Base-by-base conservation (phyloP, 805 yeast species). In the Metschnikowia baotianmanensis region DNA sequence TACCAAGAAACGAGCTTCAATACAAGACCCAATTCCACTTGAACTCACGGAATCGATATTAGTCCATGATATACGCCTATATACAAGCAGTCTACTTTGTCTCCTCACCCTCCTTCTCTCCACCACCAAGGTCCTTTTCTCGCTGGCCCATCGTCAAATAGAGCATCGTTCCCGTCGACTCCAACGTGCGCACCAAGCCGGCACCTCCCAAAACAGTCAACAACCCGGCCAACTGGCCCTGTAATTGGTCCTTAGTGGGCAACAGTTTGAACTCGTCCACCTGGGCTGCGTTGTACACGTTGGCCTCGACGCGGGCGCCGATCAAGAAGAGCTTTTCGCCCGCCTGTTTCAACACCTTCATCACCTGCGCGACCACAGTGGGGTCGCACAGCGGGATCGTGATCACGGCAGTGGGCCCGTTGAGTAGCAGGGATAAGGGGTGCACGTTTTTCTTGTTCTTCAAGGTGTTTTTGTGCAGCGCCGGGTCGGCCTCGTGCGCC, bases 161-260 rank as follows among this genome's bases (percentile, higher is more conserved):
- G 52, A 90, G 74, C 43, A 69, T 65, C 48, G 79, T 78, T 12
- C 86, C 65, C n/a, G 86, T 70, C 15, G 83, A 60, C 64, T 84
- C 83, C 57, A 91, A 74, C 13, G 96, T 86, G 65, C 77, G 78
- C 10, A 85, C 95, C 58, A 91, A 74, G 9, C 95, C 95, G 32
- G 87, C 90, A 57, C 97, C 98, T 43, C 96, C 86, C 48, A 86
- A 71, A 42, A 84, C 66, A n/a, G 90, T 82, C 57, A 91, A 77
- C 41, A 87, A 71, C 9, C 96, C 96, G 10, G 84, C 83, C 52
- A 93, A 76, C 72, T 90, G 86, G 8, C 85, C 79, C 43, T 86
- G 93, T 51, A 91, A 68, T 51, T 82, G 80, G 31, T 76, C 79
- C 57, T 82, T 70, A 4, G 80, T 64, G 31, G 96, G 93, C 56